These are phyloP conservation scores for Uncinocarpus reesii DNA, from an alignment of 2,329 filamentous ascomycete species.

Conservation along the genomic window DNA sequence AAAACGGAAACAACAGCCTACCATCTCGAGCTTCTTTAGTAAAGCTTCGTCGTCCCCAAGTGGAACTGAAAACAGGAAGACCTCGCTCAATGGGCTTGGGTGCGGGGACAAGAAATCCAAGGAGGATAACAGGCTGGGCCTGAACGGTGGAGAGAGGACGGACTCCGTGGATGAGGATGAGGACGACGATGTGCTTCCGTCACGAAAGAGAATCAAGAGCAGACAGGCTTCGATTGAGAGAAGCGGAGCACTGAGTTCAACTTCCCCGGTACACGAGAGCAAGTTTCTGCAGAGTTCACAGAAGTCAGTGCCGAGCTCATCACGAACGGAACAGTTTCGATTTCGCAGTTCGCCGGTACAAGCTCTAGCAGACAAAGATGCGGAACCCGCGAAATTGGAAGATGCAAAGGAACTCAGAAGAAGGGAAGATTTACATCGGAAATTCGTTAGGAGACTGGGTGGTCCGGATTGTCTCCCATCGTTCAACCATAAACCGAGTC, in stretches of 20 bases:
- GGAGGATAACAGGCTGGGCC: not conserved
- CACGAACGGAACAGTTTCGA: constrained; percentile 49
- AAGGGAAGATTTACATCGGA: constrained; percentile 65
- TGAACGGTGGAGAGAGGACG: constrained; percentile 9
- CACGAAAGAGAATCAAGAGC: constrained; percentile 32
- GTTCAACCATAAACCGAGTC: constrained; percentile 47
- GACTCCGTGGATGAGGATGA: constrained; percentile 29
- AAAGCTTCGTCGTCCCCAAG: constrained; percentile 39
- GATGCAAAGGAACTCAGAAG: constrained; percentile 43
- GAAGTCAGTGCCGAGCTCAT: constrained; percentile 20
- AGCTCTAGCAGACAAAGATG: constrained; percentile 15
- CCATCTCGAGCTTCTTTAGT: constrained; percentile 78
- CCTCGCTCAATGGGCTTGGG: not conserved
- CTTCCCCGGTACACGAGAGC: constrained; percentile 9
- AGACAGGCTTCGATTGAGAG: constrained; percentile 19
- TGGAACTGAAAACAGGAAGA: not conserved
- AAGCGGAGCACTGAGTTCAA: constrained; percentile 14
- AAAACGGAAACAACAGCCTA: constrained; percentile 53
- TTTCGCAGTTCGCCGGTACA: constrained; percentile 44
- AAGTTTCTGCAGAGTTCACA: not conserved
- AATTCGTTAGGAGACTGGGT: constrained; percentile 84
- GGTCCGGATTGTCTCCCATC: constrained; percentile 68
- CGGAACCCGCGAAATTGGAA: constrained; percentile 28
- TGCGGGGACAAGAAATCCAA: not conserved
- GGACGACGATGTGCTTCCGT: constrained; percentile 32